phyloP scores from a whole-genome alignment of 352 stramenopile species.

The Globisporangium nodosum region DNA sequence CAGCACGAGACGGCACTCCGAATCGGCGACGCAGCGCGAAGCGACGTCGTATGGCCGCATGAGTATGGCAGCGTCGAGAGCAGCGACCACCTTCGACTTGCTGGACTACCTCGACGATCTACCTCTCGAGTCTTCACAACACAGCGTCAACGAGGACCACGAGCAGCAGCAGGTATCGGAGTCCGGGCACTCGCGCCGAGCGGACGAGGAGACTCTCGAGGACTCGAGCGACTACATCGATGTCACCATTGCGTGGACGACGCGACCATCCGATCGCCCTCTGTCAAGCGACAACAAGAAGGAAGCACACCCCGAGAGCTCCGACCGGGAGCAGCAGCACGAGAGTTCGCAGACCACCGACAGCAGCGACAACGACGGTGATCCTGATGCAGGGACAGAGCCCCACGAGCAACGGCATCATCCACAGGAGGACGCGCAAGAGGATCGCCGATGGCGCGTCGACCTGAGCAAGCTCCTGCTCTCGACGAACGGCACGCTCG shows the following conservation, averaged over 20 bases:
- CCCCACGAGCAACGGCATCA: background rate
- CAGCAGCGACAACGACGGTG: background rate
- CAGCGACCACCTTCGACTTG: background rate
- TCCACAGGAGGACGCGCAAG: background rate
- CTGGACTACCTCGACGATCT: slow-evolving; percentile 12
- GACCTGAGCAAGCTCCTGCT: slow-evolving; percentile 7
- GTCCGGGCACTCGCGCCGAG: background rate
- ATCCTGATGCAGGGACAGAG: background rate
- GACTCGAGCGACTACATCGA: slow-evolving; percentile 9
- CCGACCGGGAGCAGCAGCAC: background rate
- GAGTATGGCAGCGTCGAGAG: background rate
- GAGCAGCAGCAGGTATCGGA: background rate
- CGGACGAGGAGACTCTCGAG: background rate
- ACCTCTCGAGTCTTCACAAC: background rate
- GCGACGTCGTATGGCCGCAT: background rate
- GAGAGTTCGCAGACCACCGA: background rate
- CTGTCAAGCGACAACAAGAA: background rate
- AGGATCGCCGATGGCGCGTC: slow-evolving; percentile 1
- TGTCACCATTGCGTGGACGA: slow-evolving; percentile 8
- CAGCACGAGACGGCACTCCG: background rate
- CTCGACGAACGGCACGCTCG: slow-evolving; percentile 37
- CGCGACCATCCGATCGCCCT: background rate
- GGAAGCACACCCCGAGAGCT: background rate
- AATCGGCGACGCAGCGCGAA: background rate
- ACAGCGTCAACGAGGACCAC: background rate